Evolutionary conservation across 441 rosid genomes (phyloP).

Genomic region (Pelargonium fulgidum): DNA sequence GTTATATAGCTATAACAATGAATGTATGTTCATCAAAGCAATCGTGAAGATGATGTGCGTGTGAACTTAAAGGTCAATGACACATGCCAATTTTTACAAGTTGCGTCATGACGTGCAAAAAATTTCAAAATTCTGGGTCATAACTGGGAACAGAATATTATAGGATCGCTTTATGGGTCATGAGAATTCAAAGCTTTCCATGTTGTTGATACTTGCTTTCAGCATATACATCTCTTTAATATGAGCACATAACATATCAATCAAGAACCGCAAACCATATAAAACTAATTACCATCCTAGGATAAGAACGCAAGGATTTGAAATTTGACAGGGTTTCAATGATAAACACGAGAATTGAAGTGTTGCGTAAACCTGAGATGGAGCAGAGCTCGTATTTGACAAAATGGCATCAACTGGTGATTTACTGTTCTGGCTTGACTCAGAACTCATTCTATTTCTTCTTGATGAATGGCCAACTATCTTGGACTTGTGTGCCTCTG

Average conservation of each 20-base stretch:
- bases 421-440: slow-evolving; percentile 47
- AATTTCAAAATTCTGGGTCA: not conserved
- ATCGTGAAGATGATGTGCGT: not conserved
- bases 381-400: slow-evolving; percentile 42
- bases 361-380: slow-evolving; percentile 43
- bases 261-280: too few species aligned
- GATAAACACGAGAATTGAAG: too few species aligned
- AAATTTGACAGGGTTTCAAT: too few species aligned
- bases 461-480: slow-evolving; percentile 48
- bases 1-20: not conserved
- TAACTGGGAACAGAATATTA: not conserved
- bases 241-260: too few species aligned
- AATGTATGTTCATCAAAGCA: not conserved
- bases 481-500: slow-evolving; percentile 87
- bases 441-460: slow-evolving; percentile 58
- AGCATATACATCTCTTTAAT: too few species aligned
- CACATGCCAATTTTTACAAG: not conserved
- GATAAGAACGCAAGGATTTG: too few species aligned
- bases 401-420: slow-evolving; percentile 89
- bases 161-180: too few species aligned
- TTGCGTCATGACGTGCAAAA: not conserved
- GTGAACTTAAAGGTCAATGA: not conserved
- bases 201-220: too few species aligned
- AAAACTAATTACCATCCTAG: too few species aligned
- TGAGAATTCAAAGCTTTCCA: too few species aligned